Percentiles rank a stretch among this genome's conserved stretches.
phyloP scores from a whole-genome alignment of 2,329 filamentous ascomycete genomes.

The Aspergillus transmontanensis region DNA sequence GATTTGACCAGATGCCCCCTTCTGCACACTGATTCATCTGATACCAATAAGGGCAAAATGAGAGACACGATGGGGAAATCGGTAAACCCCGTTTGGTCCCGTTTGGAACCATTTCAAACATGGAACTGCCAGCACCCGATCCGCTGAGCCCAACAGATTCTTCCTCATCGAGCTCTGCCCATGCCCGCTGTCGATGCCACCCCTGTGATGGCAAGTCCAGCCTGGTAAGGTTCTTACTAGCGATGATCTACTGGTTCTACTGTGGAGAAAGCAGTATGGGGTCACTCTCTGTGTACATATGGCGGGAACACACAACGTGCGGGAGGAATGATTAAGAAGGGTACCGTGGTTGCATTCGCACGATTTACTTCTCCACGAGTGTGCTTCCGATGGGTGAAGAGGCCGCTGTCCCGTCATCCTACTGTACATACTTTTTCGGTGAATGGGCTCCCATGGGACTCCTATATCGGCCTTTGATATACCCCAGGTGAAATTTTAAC shows the following conservation, averaged over 20 bases:
- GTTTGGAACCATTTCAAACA: conserved; percentile 10
- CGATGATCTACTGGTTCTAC: conserved; percentile 1
- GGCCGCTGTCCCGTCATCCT: background rate
- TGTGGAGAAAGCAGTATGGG: conserved; percentile 5
- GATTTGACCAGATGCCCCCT: background rate
- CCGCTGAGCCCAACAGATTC: background rate
- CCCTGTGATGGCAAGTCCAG: background rate
- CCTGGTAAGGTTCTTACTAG: conserved; percentile 4
- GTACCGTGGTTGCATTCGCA: background rate
- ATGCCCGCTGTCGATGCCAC: background rate
- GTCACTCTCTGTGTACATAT: background rate
- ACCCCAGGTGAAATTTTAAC: background rate
- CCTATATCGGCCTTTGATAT: background rate
- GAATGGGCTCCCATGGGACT: background rate
- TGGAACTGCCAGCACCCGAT: conserved; percentile 15
- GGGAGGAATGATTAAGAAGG: background rate
- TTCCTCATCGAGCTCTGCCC: background rate
- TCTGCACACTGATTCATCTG: background rate
- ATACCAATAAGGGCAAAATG: background rate
- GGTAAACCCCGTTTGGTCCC: conserved; percentile 3
- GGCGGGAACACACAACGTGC: background rate
- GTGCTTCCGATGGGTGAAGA: background rate
- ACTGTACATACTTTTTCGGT: background rate
- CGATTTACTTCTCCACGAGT: background rate
- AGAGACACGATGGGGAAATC: background rate